Evolutionary conservation across 306 rosid genomes (phyloP).

Genomic region (Trifolium pratense): DNA sequence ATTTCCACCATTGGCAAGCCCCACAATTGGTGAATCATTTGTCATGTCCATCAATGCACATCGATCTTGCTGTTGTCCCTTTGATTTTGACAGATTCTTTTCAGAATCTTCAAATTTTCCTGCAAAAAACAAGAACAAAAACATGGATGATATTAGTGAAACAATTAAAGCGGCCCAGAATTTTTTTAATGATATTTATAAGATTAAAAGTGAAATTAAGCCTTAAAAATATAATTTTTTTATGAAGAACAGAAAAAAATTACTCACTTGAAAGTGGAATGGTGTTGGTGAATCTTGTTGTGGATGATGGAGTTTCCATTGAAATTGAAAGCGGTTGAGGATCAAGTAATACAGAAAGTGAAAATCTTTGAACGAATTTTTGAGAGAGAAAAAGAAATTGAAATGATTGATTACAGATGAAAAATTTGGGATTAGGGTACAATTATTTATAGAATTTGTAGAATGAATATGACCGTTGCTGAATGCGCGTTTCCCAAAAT

Average conservation of each 20-base stretch:
- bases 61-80: conserved; percentile 64
- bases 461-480: conserved; percentile 76
- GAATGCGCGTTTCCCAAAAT: conserved; percentile 41
- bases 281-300: conserved; percentile 54
- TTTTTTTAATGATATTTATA: neutral
- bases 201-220: neutral
- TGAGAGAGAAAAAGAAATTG: neutral
- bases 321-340: conserved; percentile 47
- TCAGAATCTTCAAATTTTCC: conserved; percentile 69
- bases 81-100: conserved; percentile 55
- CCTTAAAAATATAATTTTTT: neutral
- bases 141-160: neutral
- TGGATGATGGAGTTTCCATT: conserved; percentile 91
- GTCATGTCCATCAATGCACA: conserved; percentile 75
- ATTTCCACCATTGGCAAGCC: conserved; percentile 61
- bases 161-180: neutral
- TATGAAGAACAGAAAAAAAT: neutral
- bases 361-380: neutral
- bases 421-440: conserved; percentile 28
- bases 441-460: neutral
- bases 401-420: neutral
- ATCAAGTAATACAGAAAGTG: neutral
- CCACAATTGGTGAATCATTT: conserved; percentile 89
- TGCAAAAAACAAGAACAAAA: conserved; percentile 16
- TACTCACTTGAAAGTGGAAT: conserved; percentile 65